These are phyloP conservation scores for Malassezia sympodialis DNA, from an alignment of 1,284 basidiomycete genomes.

Conservation along the genomic window DNA sequence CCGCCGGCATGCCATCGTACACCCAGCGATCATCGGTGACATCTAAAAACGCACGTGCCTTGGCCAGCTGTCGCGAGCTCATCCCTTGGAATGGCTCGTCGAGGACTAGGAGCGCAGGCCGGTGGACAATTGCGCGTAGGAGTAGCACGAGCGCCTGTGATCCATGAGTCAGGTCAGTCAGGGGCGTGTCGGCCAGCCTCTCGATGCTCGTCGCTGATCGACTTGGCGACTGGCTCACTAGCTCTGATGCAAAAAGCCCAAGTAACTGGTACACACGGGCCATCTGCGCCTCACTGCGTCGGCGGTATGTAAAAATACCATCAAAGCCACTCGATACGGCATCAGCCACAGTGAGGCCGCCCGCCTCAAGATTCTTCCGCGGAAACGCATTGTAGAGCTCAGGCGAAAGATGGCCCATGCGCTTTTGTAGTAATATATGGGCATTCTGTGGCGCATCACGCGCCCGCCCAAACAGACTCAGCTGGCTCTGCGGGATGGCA, in stretches of 20 bases:
- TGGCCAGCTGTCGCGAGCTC: slow-evolving; percentile 27
- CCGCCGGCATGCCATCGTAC: slow-evolving; percentile 1
- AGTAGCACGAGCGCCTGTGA: slow-evolving; percentile 40
- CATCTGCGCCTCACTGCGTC: slow-evolving; percentile 15
- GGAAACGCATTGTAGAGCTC: slow-evolving; percentile 88
- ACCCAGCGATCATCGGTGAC: background rate
- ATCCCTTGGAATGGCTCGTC: slow-evolving; percentile 48
- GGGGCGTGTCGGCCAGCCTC: slow-evolving; percentile 16
- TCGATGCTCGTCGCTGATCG: background rate
- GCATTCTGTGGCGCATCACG: slow-evolving; percentile 37
- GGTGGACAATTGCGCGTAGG: slow-evolving; percentile 32
- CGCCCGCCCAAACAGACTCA: slow-evolving; percentile 28
- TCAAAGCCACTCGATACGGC: slow-evolving; percentile 37
- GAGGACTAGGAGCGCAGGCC: slow-evolving; percentile 33
- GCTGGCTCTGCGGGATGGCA: slow-evolving; percentile 49
- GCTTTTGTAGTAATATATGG: slow-evolving; percentile 22
- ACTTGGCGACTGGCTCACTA: background rate
- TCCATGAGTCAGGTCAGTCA: slow-evolving; percentile 26
- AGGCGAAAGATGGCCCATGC: slow-evolving; percentile 65
- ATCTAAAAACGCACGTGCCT: slow-evolving; percentile 29
- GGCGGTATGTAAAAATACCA: slow-evolving; percentile 29
- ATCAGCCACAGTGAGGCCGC: slow-evolving; percentile 35
- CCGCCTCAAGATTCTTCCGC: slow-evolving; percentile 21
- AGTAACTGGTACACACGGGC: slow-evolving; percentile 21
- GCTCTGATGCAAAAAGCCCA: slow-evolving; percentile 23